Conservation (phyloP, 805 yeast species). For the Metschnikowia picachoensis region DNA sequence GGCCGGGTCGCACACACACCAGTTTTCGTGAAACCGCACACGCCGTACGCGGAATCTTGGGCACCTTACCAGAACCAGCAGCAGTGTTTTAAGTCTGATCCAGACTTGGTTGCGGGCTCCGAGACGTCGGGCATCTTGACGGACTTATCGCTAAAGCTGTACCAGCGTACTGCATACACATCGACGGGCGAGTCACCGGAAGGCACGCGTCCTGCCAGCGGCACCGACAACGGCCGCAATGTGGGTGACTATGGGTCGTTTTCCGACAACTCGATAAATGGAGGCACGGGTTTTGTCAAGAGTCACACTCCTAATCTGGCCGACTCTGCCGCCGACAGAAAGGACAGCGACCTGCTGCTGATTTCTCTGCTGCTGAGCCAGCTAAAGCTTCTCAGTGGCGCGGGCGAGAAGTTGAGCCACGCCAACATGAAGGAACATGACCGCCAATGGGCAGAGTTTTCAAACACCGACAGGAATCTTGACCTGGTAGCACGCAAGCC, state of each 20-base stretch:
- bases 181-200: slow-evolving; percentile 10
- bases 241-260: slow-evolving; percentile 8
- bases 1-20: slow-evolving; percentile 4
- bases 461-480: neutral
- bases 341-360: slow-evolving; percentile 6
- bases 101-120: slow-evolving; percentile 11
- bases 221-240: slow-evolving; percentile 7
- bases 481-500: neutral
- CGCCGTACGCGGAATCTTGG: slow-evolving; percentile 5
- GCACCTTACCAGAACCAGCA: slow-evolving; percentile 4
- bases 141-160: slow-evolving; percentile 14
- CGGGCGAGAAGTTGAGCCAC: slow-evolving; percentile 13
- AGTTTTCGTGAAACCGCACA: neutral
- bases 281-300: neutral
- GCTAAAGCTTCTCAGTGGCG: slow-evolving; percentile 1
- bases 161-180: slow-evolving; percentile 10
- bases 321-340: neutral
- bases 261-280: slow-evolving; percentile 10
- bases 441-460: slow-evolving; percentile 14
- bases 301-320: neutral
- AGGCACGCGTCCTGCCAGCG: slow-evolving; percentile 5
- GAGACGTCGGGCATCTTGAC: slow-evolving; percentile 15
- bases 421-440: slow-evolving; percentile 21
- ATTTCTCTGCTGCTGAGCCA: neutral
- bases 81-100: slow-evolving; percentile 12